phyloP scores from a whole-genome alignment of 1,284 basidiomycete species.

The Apiotrichum sp. region DNA sequence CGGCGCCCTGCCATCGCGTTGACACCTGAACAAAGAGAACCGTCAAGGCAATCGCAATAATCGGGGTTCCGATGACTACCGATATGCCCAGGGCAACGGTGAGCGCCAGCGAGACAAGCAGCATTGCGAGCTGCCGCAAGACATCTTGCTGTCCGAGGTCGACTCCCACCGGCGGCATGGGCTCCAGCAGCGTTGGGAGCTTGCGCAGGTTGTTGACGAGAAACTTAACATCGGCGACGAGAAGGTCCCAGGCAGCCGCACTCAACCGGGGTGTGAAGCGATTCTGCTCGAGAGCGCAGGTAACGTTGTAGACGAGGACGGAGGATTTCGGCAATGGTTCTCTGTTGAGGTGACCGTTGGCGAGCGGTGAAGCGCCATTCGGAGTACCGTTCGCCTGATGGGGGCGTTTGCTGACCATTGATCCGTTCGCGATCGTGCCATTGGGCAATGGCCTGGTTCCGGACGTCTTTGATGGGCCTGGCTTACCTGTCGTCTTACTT shows the following conservation, averaged over 20 bases:
- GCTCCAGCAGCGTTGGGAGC: conserved; percentile 18
- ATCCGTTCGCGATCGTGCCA: too few species aligned
- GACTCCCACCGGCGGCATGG: not conserved
- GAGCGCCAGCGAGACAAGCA: conserved; percentile 17
- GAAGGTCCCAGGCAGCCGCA: conserved; percentile 3
- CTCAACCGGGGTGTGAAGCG: conserved; percentile 2
- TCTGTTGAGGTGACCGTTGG: not conserved
- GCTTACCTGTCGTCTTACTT: too few species aligned
- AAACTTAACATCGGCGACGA: conserved; percentile 12
- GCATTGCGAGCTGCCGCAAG: conserved; percentile 14
- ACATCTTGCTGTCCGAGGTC: conserved; percentile 16
- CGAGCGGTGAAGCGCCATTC: not conserved
- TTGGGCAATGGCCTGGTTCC: too few species aligned
- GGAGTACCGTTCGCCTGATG: too few species aligned
- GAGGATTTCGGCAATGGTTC: not conserved
- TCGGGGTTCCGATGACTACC: not conserved
- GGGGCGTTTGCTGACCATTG: too few species aligned
- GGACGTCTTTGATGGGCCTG: too few species aligned
- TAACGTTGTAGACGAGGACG: conserved; percentile 14
- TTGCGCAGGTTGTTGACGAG: conserved; percentile 8
- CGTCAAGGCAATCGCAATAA: not conserved
- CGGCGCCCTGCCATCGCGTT: not conserved
- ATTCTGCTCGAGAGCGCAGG: not conserved
- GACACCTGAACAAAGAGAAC: conserved; percentile 7
- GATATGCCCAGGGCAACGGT: conserved; percentile 7